Conservation (phyloP, 164 flowering plant species). For the Amborella trichopoda region DNA sequence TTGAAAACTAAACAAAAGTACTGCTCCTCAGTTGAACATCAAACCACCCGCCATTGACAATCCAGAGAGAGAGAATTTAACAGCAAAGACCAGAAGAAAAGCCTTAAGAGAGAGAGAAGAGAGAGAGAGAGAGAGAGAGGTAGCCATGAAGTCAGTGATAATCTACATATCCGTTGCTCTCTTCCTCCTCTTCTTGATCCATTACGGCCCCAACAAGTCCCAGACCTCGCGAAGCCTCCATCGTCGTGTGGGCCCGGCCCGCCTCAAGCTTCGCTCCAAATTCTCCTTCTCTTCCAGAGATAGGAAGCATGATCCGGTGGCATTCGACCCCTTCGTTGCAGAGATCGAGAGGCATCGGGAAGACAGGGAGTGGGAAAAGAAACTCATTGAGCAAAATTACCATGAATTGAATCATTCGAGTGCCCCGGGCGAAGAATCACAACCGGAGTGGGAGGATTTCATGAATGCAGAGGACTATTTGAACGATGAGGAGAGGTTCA, state of each 20-base stretch:
- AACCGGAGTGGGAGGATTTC: constrained; percentile 96
- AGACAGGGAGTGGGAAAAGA: constrained; percentile 74
- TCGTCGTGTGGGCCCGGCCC: constrained; percentile 72
- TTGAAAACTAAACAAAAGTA: too few relatives aligned
- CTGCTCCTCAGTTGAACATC: too few relatives aligned
- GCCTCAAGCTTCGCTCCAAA: constrained; percentile 17
- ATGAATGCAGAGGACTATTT: constrained; percentile 85
- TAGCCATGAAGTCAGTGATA: constrained; percentile 19
- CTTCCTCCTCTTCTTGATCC: constrained; percentile 45
- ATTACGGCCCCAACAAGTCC: constrained; percentile 32
- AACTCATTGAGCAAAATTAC: constrained; percentile 20
- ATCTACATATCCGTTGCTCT: constrained; percentile 52
- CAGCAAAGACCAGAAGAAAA: too few relatives aligned
- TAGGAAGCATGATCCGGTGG: constrained; percentile 29
- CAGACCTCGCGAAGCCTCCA: constrained; percentile 11
- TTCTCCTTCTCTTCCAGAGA: constrained; percentile 26
- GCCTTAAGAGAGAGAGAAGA: constrained; percentile 24
- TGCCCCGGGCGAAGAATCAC: constrained; percentile 28
- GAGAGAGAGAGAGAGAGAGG: neutral
- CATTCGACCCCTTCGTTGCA: constrained; percentile 90
- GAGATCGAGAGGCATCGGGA: constrained; percentile 78
- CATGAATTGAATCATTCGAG: constrained; percentile 1
- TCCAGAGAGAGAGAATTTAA: too few relatives aligned
- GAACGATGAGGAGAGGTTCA: constrained; percentile 79
- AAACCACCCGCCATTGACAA: too few relatives aligned